Conservation (phyloP, 2,329 filamentous ascomycete genomes). For the Pseudocercospora crystallina region DNA sequence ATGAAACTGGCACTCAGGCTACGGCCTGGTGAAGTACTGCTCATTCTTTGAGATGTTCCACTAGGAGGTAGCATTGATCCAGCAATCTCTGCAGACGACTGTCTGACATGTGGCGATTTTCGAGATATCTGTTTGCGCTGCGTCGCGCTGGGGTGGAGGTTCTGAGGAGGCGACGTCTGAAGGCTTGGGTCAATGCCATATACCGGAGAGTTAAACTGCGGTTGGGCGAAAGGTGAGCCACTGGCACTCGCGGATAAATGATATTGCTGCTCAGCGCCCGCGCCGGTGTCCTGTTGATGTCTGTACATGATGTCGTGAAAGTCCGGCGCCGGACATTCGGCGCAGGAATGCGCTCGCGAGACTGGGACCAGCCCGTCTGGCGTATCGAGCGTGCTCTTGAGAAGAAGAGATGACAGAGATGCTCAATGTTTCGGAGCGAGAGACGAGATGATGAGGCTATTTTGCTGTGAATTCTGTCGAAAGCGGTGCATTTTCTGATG, state of each 20-base stretch:
- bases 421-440: background rate
- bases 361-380: background rate
- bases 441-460: background rate
- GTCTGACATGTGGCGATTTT: slow-evolving; percentile 13
- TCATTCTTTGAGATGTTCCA: slow-evolving; percentile 22
- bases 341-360: background rate
- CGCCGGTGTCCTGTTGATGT: slow-evolving; percentile 22
- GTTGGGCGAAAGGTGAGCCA: slow-evolving; percentile 23
- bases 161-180: slow-evolving; percentile 24
- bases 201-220: slow-evolving; percentile 25
- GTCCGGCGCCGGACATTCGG: background rate
- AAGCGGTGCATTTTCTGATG: background rate
- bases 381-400: background rate
- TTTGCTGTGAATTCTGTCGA: slow-evolving; percentile 2
- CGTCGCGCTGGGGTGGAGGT: slow-evolving; percentile 16
- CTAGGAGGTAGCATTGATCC: slow-evolving; percentile 27
- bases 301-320: slow-evolving; percentile 22
- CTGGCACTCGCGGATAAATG: slow-evolving; percentile 21
- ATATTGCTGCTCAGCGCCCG: slow-evolving; percentile 25
- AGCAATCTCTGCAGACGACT: slow-evolving; percentile 16
- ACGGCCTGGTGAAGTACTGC: slow-evolving; percentile 17
- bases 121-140: slow-evolving; percentile 3
- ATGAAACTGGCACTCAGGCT: slow-evolving; percentile 25
- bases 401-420: background rate
- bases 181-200: slow-evolving; percentile 28